Evolutionary conservation across 495 filamentous ascomycete genomes (phyloP).

Genomic region (Penicillium egyptiacum): DNA sequence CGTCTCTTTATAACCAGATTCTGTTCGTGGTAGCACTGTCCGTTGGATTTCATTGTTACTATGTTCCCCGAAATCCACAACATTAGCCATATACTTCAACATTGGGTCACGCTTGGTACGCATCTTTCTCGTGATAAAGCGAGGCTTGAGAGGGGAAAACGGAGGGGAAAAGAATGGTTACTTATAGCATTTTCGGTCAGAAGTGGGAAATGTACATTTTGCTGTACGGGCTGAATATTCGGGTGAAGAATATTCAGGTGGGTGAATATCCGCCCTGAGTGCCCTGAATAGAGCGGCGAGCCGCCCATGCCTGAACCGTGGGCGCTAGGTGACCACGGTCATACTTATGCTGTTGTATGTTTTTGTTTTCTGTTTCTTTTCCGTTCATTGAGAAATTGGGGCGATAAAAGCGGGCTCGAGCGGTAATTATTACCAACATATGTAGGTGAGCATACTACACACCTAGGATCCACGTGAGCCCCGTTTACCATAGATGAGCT

Average conservation of each 20-base stretch:
- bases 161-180: neutral
- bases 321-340: conserved; percentile 18
- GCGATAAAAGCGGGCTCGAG: too few species aligned
- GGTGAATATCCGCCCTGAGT: conserved; percentile 12
- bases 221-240: conserved; percentile 3
- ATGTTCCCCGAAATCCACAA: conserved; percentile 4
- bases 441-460: too few species aligned
- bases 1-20: neutral
- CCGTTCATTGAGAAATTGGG: too few species aligned
- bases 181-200: neutral
- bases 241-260: neutral
- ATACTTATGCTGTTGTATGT: too few species aligned
- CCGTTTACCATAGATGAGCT: too few species aligned
- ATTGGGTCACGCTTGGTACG: conserved; percentile 3
- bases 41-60: conserved; percentile 3
- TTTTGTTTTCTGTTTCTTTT: too few species aligned
- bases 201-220: conserved; percentile 4
- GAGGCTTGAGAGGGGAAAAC: neutral
- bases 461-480: too few species aligned
- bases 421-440: too few species aligned
- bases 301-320: conserved; percentile 10
- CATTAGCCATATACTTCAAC: neutral
- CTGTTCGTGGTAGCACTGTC: neutral
- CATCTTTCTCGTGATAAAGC: conserved; percentile 4
- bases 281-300: conserved; percentile 11